phyloP scores from a whole-genome alignment of 225 moss, liverwort and hornwort species.

The Ulota crispa region DNA sequence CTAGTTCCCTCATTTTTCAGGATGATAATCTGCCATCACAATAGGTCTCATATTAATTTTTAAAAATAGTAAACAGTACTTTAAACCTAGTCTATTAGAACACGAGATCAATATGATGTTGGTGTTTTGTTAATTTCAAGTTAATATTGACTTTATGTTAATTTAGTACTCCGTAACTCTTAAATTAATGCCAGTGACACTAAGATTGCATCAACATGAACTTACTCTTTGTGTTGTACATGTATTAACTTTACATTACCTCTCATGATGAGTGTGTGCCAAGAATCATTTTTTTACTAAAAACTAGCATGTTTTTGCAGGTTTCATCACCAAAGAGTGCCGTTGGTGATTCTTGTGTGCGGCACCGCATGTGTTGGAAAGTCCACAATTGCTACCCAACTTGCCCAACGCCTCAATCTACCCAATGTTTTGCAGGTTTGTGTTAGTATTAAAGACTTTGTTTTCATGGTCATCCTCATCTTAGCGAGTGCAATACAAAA shows the following conservation, averaged over 20 bases:
- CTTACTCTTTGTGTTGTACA: not conserved
- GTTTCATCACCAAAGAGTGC: conserved; percentile 92
- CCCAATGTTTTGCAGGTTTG: conserved; percentile 91
- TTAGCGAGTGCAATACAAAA: not conserved
- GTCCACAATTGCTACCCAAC: conserved; percentile 91
- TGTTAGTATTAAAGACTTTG: not conserved
- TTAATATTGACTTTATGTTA: not conserved
- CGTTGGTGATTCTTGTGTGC: conserved; percentile 88
- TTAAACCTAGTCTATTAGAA: not conserved
- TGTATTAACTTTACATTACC: not conserved
- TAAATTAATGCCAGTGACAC: too few relatives aligned
- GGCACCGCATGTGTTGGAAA: conserved; percentile 94
- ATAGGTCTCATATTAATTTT: not conserved
- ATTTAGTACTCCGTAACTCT: not conserved
- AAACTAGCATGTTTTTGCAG: conserved; percentile 26
- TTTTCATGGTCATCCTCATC: not conserved
- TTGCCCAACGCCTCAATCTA: conserved; percentile 89
- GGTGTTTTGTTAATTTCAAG: not conserved
- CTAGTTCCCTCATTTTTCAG: not conserved
- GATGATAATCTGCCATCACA: not conserved
- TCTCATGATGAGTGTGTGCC: not conserved
- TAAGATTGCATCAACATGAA: not conserved
- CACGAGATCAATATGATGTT: not conserved
- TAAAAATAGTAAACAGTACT: not conserved
- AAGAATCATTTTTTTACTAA: not conserved